Evolutionary conservation across 768 basidiomycete genomes (phyloP).

Genomic region (Termitomyces eurrhizus): DNA sequence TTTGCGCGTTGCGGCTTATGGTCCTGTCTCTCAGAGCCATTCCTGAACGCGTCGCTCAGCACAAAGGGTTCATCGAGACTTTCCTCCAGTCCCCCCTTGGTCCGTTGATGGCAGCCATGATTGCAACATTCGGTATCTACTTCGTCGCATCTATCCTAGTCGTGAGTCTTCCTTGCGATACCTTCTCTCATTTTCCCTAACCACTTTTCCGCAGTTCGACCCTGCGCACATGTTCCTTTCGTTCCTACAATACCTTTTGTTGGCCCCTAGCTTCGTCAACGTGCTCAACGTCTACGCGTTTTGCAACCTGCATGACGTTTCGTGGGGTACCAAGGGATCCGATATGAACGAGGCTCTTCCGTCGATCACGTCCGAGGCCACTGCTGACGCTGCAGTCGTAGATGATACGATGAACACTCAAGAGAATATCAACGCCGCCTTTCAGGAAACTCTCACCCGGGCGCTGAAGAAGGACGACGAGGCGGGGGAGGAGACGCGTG

Average conservation of each 20-base stretch:
- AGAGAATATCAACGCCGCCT: constrained; percentile 40
- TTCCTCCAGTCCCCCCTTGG: constrained; percentile 79
- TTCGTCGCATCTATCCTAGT: constrained; percentile 80
- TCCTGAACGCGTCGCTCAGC: constrained; percentile 40
- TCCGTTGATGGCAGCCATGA: constrained; percentile 79
- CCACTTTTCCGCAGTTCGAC: constrained; percentile 55
- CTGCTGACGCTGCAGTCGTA: constrained; percentile 60
- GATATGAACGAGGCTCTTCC: constrained; percentile 83
- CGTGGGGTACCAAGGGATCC: constrained; percentile 93
- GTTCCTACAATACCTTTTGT: constrained; percentile 83
- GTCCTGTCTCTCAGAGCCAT: constrained; percentile 68
- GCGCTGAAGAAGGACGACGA: constrained; percentile 60
- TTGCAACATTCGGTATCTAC: constrained; percentile 89
- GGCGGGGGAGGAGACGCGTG: constrained; percentile 32
- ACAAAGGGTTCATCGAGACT: constrained; percentile 50
- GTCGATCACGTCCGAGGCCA: constrained; percentile 52
- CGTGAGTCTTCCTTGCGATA: constrained; percentile 40
- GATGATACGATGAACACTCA: constrained; percentile 71
- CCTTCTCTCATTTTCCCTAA: neutral
- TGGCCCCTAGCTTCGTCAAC: constrained; percentile 92
- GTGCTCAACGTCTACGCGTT: constrained; percentile 96
- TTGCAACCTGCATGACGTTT: constrained; percentile 93
- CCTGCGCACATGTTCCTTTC: constrained; percentile 88
- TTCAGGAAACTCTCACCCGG: constrained; percentile 64
- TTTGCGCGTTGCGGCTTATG: constrained; percentile 85